Percentiles rank a stretch among this genome's conserved stretches.
Evolutionary conservation across 179 eudicot species (phyloP).

Genomic region (Gypsophila paniculata): DNA sequence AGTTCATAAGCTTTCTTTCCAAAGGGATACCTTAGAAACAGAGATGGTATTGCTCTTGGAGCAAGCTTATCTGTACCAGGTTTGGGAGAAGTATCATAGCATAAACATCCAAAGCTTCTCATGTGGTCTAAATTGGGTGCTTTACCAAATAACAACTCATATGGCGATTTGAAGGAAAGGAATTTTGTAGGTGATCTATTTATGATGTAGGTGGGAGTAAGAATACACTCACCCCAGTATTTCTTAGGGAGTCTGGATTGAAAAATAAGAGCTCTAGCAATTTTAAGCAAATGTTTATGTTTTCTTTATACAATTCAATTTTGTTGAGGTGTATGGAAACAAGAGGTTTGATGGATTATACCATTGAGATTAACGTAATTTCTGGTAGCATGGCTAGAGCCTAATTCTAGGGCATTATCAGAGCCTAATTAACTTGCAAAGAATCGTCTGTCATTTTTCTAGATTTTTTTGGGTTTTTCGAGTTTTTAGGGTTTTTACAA

Average conservation of each 20-base stretch:
- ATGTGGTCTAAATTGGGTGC: not conserved
- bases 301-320: not conserved
- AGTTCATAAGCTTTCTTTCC: not conserved
- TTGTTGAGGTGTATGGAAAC: too few relatives aligned
- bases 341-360: too few relatives aligned
- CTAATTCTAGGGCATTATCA: too few relatives aligned
- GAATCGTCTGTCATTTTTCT: too few relatives aligned
- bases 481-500: too few relatives aligned
- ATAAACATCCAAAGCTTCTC: not conserved
- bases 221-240: too few relatives aligned
- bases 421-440: too few relatives aligned
- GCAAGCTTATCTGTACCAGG: not conserved
- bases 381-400: too few relatives aligned
- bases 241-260: not conserved
- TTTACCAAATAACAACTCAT: not conserved
- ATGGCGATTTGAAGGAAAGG: not conserved
- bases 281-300: not conserved
- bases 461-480: too few relatives aligned
- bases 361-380: too few relatives aligned
- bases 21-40: conserved; percentile 2
- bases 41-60: not conserved
- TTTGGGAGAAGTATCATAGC: not conserved
- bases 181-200: not conserved
- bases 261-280: not conserved
- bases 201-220: not conserved